Percentiles rank a stretch among this genome's conserved stretches.
Conservation (phyloP, 2,329 filamentous ascomycete species). For the Hymenoscyphus fraxineus region DNA sequence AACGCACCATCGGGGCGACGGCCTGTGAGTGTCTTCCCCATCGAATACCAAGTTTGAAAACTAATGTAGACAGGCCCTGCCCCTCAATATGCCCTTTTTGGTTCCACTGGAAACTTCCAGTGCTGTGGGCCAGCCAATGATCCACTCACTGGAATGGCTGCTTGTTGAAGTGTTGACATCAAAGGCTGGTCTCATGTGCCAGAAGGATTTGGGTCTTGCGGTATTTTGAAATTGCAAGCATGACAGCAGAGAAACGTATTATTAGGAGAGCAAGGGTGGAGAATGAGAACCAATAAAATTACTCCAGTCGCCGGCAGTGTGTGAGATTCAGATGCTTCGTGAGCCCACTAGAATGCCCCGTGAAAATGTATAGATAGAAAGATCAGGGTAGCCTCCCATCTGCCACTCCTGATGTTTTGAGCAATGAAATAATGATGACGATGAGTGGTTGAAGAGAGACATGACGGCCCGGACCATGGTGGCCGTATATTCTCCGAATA, state of each 20-base stretch:
- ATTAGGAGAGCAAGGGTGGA: not conserved
- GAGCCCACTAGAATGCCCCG: not conserved
- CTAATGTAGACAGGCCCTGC: not conserved
- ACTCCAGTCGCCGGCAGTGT: not conserved
- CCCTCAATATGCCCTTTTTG: not conserved
- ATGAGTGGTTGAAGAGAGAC: conserved; percentile 1
- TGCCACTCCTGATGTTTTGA: not conserved
- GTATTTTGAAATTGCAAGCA: not conserved
- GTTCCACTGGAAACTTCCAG: not conserved
- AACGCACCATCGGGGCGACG: not conserved
- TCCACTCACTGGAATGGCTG: not conserved
- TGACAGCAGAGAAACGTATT: not conserved
- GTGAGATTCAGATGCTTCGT: not conserved
- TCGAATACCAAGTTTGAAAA: not conserved
- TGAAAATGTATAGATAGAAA: not conserved
- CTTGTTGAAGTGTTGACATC: not conserved
- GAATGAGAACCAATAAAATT: not conserved
- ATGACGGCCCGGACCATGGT: not conserved
- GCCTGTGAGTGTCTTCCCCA: not conserved
- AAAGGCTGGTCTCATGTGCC: not conserved
- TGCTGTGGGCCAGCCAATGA: not conserved
- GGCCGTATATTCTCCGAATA: not conserved
- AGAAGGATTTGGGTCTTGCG: not conserved
- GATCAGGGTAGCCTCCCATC: not conserved
- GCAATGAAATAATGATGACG: not conserved